phyloP scores from a whole-genome alignment of 176 grass and related monocot genomes.

The Chrysopogon serrulatus region DNA sequence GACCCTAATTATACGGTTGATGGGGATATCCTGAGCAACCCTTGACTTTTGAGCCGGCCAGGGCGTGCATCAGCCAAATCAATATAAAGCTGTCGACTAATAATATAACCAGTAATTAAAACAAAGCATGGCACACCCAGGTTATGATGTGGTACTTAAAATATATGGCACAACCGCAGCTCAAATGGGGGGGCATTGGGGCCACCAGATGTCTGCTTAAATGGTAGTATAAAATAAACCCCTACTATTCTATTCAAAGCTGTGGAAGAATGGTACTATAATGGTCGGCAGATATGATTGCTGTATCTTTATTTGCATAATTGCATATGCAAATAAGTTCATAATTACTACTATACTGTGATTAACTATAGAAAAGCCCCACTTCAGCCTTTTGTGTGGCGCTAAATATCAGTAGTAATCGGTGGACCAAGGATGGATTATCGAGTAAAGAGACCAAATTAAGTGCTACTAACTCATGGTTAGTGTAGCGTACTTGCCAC shows the following conservation, averaged over 20 bases:
- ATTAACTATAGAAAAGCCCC: background rate
- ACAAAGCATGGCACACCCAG: background rate
- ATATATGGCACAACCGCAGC: background rate
- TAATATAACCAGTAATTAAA: background rate
- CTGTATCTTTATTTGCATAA: constrained; percentile 15
- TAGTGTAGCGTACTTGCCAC: background rate
- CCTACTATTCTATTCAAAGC: background rate
- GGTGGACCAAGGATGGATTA: background rate
- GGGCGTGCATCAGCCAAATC: background rate
- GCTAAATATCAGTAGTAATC: background rate
- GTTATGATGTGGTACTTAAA: background rate
- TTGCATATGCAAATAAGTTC: constrained; percentile 14
- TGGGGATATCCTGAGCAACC: background rate
- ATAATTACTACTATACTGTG: background rate
- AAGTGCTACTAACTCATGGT: background rate
- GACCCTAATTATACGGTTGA: background rate
- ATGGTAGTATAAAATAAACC: constrained; percentile 2
- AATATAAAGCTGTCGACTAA: background rate
- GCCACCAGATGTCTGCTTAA: background rate
- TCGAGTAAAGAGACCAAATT: background rate
- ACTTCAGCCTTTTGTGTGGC: background rate
- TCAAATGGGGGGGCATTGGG: background rate
- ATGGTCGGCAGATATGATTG: constrained; percentile 8
- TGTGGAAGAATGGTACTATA: background rate
- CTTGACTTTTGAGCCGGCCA: background rate